Evolutionary conservation across 2,329 filamentous ascomycete genomes (phyloP).

Genomic region (Colletotrichum siamense): DNA sequence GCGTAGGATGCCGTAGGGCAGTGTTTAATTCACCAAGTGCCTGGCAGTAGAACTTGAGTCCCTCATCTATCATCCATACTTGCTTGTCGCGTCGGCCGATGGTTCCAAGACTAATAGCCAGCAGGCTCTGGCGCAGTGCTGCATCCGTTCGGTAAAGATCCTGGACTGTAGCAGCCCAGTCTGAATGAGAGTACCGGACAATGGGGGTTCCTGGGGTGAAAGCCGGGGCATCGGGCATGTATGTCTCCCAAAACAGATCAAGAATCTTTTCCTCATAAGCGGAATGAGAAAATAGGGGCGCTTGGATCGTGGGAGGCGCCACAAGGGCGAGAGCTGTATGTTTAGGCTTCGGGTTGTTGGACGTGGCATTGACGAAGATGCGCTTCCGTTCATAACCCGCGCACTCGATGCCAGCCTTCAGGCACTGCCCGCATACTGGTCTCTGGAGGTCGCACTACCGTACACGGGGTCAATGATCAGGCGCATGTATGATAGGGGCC

Average conservation of each 20-base stretch:
- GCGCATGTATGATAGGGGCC: background rate
- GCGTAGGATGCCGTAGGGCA: background rate
- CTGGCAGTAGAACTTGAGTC: slow-evolving; percentile 25
- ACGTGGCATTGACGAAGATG: slow-evolving; percentile 23
- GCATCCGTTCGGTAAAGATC: slow-evolving; percentile 24
- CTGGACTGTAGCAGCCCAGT: slow-evolving; percentile 25
- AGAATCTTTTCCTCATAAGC: slow-evolving; percentile 20
- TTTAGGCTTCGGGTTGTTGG: background rate
- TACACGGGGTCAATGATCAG: background rate
- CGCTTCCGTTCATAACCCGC: slow-evolving; percentile 22
- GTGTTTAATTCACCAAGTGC: slow-evolving; percentile 20
- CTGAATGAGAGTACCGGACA: slow-evolving; percentile 9
- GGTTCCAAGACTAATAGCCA: slow-evolving; percentile 27
- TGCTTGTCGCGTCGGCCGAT: slow-evolving; percentile 24
- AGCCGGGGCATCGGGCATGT: slow-evolving; percentile 13
- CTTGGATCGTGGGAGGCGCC: background rate
- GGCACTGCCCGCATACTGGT: slow-evolving; percentile 24
- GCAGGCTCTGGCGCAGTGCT: slow-evolving; percentile 14
- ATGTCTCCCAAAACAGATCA: slow-evolving; percentile 22
- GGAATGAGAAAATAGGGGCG: slow-evolving; percentile 4
- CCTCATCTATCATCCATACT: slow-evolving; percentile 23
- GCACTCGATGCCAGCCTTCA: slow-evolving; percentile 19
- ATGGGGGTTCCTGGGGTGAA: background rate
- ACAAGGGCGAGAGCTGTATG: background rate
- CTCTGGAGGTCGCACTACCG: slow-evolving; percentile 23